Base-by-base conservation (phyloP, 805 yeast species). In the Candida ipomoeae region DNA sequence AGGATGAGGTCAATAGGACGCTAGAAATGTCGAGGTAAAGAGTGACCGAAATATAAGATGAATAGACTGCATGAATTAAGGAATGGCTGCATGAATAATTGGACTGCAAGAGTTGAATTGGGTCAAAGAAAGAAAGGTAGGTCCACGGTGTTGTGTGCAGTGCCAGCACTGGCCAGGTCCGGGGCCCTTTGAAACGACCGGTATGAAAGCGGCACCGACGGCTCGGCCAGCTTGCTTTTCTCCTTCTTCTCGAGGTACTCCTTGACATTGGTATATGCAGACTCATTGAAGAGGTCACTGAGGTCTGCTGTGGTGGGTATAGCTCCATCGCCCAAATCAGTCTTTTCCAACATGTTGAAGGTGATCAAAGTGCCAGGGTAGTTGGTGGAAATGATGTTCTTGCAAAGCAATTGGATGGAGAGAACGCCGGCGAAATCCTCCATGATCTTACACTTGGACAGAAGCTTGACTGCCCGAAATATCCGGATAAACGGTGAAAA, bases 71-170 rank as follows among this genome's bases (percentile, higher is more conserved):
- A 36, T 8, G 15, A 37, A 18, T 35, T 14, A 4, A 15, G 13
- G 5, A 35, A 34, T 4, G 36, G 6, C 11, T 4, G 17, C 3
- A 15, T 35, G 18, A 17, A 35, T 3, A 6, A 5, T 37, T 14
- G 29, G 5, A 8, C 11, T 26, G 11, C 29, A 8, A 26, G 11
- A 26, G 29, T 26, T 26, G 11, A 8, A 8, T 11, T 26, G 29
- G 13, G 5, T 26, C 29, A 72, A 33, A 75, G 62, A 51, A 74
- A 75, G 23, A 75, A 60, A 1, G 80, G 80, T 10, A 75, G 67
- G 51, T 75, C 80, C 42, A 74, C 70, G 6, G 75, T 17, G 38
- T 34, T 42, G 11, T 26, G 43, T 21, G 31, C 31, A 33, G 38
- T 26, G 34, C 43, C 34, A n/a, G 21, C 43, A 40, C 34, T 26